phyloP scores from a whole-genome alignment of 78 protist genomes.

The Isochrysis galbana region DNA sequence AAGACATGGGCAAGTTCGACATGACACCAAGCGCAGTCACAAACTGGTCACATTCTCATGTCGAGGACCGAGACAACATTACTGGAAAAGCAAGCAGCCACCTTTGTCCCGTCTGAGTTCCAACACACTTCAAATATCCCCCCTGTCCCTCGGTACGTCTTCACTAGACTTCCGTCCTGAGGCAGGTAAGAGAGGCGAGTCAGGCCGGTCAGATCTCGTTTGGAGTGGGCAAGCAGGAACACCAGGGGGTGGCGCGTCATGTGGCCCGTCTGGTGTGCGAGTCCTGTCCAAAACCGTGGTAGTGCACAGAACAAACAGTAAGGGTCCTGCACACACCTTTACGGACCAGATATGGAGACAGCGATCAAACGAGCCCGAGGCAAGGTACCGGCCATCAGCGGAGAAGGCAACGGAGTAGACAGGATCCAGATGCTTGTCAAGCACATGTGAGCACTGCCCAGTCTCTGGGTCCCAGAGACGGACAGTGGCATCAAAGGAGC shows the following conservation, averaged over 20 bases:
- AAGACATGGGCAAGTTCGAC: too few species aligned
- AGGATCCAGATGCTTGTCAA: constrained; percentile 65
- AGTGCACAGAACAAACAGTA: too few species aligned
- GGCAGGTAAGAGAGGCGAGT: background rate
- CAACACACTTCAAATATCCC: constrained; percentile 88
- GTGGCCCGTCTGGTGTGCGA: too few species aligned
- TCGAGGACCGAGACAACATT: background rate
- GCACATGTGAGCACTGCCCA: constrained; percentile 48
- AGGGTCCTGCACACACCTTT: constrained; percentile 8
- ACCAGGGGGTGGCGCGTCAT: background rate
- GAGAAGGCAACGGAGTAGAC: constrained; percentile 83
- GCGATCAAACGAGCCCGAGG: constrained; percentile 80
- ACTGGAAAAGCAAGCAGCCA: background rate
- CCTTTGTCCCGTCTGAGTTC: constrained; percentile 59
- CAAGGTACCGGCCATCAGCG: constrained; percentile 79
- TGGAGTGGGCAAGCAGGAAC: background rate
- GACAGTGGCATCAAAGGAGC: constrained; percentile 76
- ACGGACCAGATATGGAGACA: constrained; percentile 77
- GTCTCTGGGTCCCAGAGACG: constrained; percentile 71
- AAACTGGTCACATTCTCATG: too few species aligned
- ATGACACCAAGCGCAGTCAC: too few species aligned
- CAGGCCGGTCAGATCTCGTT: background rate
- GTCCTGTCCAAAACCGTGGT: too few species aligned
- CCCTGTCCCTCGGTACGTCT: constrained; percentile 61
- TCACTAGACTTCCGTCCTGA: constrained; percentile 68